Percentiles rank a stretch among this genome's conserved stretches.
Evolutionary conservation across 305 asterid genomes (phyloP).

Genomic region (Withania somnifera): DNA sequence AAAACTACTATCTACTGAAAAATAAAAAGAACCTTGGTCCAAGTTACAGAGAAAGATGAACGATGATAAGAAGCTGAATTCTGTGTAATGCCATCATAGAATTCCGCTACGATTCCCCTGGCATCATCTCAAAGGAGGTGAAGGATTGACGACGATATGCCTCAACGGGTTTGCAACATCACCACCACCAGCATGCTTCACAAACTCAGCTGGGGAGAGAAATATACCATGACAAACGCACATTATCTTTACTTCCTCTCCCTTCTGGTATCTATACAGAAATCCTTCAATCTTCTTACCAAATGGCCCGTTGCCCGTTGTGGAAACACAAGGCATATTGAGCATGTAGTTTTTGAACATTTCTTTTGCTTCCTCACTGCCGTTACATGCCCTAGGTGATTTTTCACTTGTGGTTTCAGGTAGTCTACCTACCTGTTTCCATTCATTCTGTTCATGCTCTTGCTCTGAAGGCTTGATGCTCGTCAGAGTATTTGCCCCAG

Average conservation of each 20-base stretch:
- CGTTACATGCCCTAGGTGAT: background rate
- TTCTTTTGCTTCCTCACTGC: constrained; percentile 9
- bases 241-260: constrained; percentile 35
- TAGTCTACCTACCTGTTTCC: background rate
- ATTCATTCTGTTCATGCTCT: constrained; percentile 23
- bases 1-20: background rate
- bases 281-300: constrained; percentile 33
- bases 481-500: constrained; percentile 14
- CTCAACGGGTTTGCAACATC: constrained; percentile 30
- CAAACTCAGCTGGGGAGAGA: constrained; percentile 40
- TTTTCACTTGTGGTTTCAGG: background rate
- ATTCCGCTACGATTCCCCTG: background rate
- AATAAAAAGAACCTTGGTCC: background rate
- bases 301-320: constrained; percentile 24
- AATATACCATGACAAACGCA: constrained; percentile 43
- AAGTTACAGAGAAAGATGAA: background rate
- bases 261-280: constrained; percentile 23
- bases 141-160: constrained; percentile 29
- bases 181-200: constrained; percentile 34
- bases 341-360: constrained; percentile 11
- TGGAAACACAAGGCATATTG: constrained; percentile 34
- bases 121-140: constrained; percentile 14
- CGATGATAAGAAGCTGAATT: background rate
- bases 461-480: constrained; percentile 4
- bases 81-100: background rate